Conservation (phyloP, 805 yeast species). For the Saccharomycopsis lassenensis region DNA sequence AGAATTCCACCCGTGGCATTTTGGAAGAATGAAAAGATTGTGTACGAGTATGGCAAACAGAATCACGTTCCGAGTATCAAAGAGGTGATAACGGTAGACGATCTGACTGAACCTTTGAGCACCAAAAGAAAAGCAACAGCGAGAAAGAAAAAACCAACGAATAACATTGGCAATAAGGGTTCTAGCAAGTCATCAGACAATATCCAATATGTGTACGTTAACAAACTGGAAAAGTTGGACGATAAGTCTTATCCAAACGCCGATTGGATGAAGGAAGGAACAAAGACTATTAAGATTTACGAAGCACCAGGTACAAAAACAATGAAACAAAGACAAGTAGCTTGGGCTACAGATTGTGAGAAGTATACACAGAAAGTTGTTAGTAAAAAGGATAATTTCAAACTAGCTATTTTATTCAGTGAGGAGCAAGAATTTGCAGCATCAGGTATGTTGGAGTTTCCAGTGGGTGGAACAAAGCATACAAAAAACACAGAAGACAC, state of each 20-base stretch:
- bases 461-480: conserved; percentile 49
- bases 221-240: conserved; percentile 19
- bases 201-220: conserved; percentile 15
- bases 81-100: conserved; percentile 40
- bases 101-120: no score
- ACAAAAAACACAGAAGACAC: conserved; percentile 53
- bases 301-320: conserved; percentile 39
- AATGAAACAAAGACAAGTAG: conserved; percentile 36
- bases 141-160: not conserved
- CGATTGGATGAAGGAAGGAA: conserved; percentile 39
- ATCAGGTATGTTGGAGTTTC: conserved; percentile 61
- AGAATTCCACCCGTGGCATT: conserved; percentile 64
- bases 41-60: conserved; percentile 36
- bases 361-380: conserved; percentile 31
- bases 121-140: not conserved
- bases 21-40: conserved; percentile 75
- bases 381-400: conserved; percentile 41
- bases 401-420: conserved; percentile 54
- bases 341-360: conserved; percentile 53
- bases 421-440: conserved; percentile 55
- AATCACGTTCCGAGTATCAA: conserved; percentile 44
- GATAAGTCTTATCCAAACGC: conserved; percentile 22
- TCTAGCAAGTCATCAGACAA: not conserved
- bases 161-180: not conserved
- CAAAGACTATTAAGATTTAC: conserved; percentile 37